Evolutionary conservation across 176 grass and related monocot genomes (phyloP).

Genomic region (Hordeum marinum): DNA sequence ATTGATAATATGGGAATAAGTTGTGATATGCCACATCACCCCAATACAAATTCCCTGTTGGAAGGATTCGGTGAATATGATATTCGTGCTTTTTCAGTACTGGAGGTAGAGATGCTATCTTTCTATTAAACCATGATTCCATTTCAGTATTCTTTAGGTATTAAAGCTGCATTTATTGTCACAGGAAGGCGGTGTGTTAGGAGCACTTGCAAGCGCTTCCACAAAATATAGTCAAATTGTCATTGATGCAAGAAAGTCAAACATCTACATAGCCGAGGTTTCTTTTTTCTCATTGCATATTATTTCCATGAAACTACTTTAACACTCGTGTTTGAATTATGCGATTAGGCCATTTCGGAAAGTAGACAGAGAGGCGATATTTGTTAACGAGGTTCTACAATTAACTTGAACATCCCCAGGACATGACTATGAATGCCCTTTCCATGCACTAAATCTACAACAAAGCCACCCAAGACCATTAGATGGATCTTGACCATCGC

Average conservation of each 20-base stretch:
- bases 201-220: constrained; percentile 51
- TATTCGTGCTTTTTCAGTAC: constrained; percentile 72
- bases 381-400: too few relatives aligned
- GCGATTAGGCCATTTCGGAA: too few relatives aligned
- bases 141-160: constrained; percentile 27
- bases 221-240: constrained; percentile 70
- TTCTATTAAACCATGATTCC: constrained; percentile 2
- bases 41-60: constrained; percentile 72
- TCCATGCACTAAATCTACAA: too few relatives aligned
- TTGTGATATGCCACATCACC: constrained; percentile 62
- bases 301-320: not conserved
- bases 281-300: not conserved
- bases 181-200: constrained; percentile 74
- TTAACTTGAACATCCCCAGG: too few relatives aligned
- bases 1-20: constrained; percentile 70
- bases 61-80: constrained; percentile 98
- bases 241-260: constrained; percentile 80
- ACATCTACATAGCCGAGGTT: constrained; percentile 73
- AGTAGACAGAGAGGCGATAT: too few relatives aligned
- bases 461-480: too few relatives aligned
- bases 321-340: not conserved
- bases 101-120: constrained; percentile 55
- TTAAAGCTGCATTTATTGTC: constrained; percentile 18
- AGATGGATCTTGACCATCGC: too few relatives aligned
- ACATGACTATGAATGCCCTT: too few relatives aligned